Conservation (phyloP, 768 basidiomycete species). For the Phanerochaete sordida region DNA sequence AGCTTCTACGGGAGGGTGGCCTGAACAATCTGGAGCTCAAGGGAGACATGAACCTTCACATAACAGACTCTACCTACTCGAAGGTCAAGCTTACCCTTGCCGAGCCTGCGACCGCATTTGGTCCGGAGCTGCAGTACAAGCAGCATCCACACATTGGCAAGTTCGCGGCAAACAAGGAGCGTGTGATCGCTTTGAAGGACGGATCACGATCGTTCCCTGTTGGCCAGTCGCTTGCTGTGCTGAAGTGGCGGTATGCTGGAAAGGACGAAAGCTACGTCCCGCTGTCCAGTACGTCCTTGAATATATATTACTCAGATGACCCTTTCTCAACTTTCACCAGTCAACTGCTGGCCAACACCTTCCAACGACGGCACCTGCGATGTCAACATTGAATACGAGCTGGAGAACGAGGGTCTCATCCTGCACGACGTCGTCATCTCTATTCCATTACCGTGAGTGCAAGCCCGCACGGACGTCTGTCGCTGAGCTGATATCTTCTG, state of each 20-base stretch:
- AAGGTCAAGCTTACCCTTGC: conserved; percentile 69
- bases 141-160: conserved; percentile 95
- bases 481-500: neutral
- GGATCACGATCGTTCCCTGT: conserved; percentile 81
- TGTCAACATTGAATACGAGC: conserved; percentile 96
- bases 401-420: conserved; percentile 78
- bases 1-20: conserved; percentile 87
- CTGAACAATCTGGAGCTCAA: conserved; percentile 87
- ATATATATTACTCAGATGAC: no score
- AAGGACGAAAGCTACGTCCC: conserved; percentile 93
- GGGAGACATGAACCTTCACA: conserved; percentile 91
- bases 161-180: conserved; percentile 63
- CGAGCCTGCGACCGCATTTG: conserved; percentile 53
- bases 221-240: conserved; percentile 77
- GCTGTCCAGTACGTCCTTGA: conserved; percentile 69
- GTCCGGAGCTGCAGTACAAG: conserved; percentile 85
- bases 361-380: conserved; percentile 91
- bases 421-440: conserved; percentile 85
- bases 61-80: conserved; percentile 70
- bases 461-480: neutral
- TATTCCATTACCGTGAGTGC: conserved; percentile 87
- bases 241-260: conserved; percentile 90
- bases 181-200: conserved; percentile 82
- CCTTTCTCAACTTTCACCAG: conserved; percentile 35
- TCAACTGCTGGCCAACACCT: conserved; percentile 96